phyloP scores from a whole-genome alignment of 352 stramenopile genomes.

The Phytophthora aleatoria region DNA sequence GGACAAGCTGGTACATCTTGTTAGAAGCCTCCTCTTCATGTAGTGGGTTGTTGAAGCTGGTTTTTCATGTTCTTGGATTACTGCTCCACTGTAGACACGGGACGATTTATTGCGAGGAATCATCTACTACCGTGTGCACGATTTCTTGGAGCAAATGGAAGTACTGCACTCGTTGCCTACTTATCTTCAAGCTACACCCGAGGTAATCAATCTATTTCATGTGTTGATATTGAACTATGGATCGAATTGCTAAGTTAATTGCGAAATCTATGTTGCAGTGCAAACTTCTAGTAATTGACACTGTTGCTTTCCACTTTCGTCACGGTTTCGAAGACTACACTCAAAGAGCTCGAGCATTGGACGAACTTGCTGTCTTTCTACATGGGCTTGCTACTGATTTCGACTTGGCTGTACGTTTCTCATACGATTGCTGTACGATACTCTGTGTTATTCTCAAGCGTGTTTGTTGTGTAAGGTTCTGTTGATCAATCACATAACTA shows the following conservation, averaged over 20 bases:
- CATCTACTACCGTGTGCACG: constrained; percentile 80
- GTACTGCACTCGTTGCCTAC: constrained; percentile 77
- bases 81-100: constrained; percentile 37
- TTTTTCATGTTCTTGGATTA: background rate
- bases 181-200: constrained; percentile 47
- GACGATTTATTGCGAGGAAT: constrained; percentile 86
- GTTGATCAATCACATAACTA: constrained; percentile 79
- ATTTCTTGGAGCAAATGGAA: constrained; percentile 91
- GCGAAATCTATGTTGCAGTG: constrained; percentile 41
- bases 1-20: constrained; percentile 35
- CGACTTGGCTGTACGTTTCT: constrained; percentile 47
- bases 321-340: constrained; percentile 82
- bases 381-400: constrained; percentile 62
- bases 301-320: constrained; percentile 94
- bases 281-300: constrained; percentile 92
- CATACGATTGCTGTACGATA: background rate
- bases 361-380: constrained; percentile 74
- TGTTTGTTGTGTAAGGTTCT: constrained; percentile 46
- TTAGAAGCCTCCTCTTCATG: background rate
- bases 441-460: background rate
- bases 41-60: background rate
- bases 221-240: background rate
- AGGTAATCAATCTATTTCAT: constrained; percentile 24
- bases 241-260: background rate
- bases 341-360: constrained; percentile 68